These are phyloP conservation scores for Penicillium freii DNA, from an alignment of 2,329 filamentous ascomycete species.

Conservation along the genomic window DNA sequence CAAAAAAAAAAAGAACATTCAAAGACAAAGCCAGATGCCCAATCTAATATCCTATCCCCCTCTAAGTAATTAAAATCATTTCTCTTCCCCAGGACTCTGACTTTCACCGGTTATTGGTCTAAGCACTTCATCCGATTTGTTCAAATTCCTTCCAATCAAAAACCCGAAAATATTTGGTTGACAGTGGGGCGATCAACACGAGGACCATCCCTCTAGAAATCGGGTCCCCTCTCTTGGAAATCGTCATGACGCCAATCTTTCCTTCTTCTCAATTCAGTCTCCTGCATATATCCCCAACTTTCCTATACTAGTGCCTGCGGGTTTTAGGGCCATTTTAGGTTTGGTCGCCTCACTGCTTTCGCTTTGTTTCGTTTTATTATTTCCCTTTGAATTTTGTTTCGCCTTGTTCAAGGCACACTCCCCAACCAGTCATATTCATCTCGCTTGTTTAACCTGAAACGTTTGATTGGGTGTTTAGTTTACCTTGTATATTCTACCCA, in stretches of 20 bases:
- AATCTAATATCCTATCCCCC: background rate
- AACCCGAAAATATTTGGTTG: no score
- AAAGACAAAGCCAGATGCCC: background rate
- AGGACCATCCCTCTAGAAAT: background rate
- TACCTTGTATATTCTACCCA: background rate
- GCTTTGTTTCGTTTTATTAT: background rate
- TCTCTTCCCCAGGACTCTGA: background rate
- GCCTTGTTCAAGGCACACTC: background rate
- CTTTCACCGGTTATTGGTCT: conserved; percentile 5
- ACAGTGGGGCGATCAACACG: conserved; percentile 10
- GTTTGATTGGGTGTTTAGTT: background rate
- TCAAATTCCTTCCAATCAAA: conserved; percentile 9
- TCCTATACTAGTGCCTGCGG: background rate
- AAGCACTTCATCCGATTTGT: conserved; percentile 12
- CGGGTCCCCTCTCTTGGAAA: background rate
- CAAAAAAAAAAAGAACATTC: background rate
- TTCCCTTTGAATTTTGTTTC: background rate
- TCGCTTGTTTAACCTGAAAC: background rate
- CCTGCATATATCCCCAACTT: conserved; percentile 5
- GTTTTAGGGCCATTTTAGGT: background rate
- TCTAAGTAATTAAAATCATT: background rate
- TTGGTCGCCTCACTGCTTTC: conserved; percentile 2
- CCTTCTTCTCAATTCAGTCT: conserved; percentile 5
- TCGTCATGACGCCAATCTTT: conserved; percentile 5
- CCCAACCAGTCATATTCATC: background rate